Conservation (phyloP, 2,329 filamentous ascomycete species). For the Fusarium buharicum region DNA sequence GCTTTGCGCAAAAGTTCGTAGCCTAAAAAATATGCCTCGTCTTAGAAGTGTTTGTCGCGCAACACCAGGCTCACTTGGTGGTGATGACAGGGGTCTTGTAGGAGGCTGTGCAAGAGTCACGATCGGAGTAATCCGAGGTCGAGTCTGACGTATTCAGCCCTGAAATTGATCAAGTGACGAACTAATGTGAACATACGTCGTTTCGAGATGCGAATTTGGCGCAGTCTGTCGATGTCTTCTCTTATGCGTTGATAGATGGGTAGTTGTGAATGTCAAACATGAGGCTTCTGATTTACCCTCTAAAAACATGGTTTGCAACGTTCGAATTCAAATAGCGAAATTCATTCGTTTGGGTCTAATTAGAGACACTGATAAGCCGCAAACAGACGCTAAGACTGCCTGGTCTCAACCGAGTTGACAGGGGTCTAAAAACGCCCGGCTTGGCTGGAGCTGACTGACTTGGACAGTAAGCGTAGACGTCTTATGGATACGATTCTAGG, state of each 20-base stretch:
- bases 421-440: background rate
- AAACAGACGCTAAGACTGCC: background rate
- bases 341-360: no score
- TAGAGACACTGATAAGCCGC: background rate
- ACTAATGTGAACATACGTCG: no score
- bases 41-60: background rate
- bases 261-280: no score
- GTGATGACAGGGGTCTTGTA: background rate
- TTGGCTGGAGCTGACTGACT: background rate
- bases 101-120: constrained; percentile 9
- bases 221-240: no score
- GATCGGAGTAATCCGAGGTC: no score
- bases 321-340: no score
- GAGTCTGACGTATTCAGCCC: background rate
- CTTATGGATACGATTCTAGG: background rate
- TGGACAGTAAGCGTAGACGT: background rate
- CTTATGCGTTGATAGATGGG: no score
- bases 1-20: background rate
- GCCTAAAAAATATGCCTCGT: background rate
- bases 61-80: background rate
- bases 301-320: background rate
- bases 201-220: no score
- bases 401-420: constrained; percentile 3
- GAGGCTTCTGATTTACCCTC: no score
- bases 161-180: background rate